Percentiles rank a stretch among this genome's conserved stretches.
These are phyloP conservation scores for Saccharomycopsis olivae DNA, from an alignment of 805 yeast genomes.

Conservation along the genomic window DNA sequence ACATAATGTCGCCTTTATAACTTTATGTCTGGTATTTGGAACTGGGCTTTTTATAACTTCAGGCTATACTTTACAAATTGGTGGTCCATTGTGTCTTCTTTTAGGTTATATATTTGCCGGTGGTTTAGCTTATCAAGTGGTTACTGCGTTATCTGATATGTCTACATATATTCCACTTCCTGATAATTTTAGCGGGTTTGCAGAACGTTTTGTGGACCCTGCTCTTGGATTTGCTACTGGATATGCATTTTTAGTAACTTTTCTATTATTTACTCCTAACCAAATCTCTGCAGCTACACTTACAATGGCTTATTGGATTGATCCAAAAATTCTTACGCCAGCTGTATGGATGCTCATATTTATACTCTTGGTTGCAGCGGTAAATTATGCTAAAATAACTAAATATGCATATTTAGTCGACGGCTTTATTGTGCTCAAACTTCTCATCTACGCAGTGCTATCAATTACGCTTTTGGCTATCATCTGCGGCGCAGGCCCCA, in stretches of 20 bases:
- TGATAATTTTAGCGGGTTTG: constrained; percentile 57
- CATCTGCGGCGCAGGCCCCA: constrained; percentile 32
- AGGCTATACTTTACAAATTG: constrained; percentile 38
- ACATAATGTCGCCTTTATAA: constrained; percentile 15
- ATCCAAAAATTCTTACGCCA: constrained; percentile 26
- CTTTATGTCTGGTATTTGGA: constrained; percentile 32
- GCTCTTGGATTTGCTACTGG: constrained; percentile 65
- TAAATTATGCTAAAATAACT: constrained; percentile 15
- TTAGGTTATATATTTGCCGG: constrained; percentile 61
- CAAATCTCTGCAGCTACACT: constrained; percentile 34
- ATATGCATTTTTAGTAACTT: constrained; percentile 40
- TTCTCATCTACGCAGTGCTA: constrained; percentile 17
- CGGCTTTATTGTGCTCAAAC: constrained; percentile 8
- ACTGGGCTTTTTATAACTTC: constrained; percentile 68
- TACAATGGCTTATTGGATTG: constrained; percentile 35
- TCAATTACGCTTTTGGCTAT: constrained; percentile 26
- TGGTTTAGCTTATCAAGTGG: constrained; percentile 50
- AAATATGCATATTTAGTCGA: constrained; percentile 16
- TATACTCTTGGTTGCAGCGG: constrained; percentile 19
- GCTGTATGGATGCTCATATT: constrained; percentile 36
- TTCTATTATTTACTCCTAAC: constrained; percentile 12
- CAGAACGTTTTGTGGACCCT: constrained; percentile 59
- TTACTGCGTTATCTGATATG: constrained; percentile 73
- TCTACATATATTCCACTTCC: constrained; percentile 67
- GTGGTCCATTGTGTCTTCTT: constrained; percentile 63